Evolutionary conservation across 345 rosid genomes (phyloP), one percentile per base, ranked within the genome.

Genomic region (Euphorbia lathyris): DNA sequence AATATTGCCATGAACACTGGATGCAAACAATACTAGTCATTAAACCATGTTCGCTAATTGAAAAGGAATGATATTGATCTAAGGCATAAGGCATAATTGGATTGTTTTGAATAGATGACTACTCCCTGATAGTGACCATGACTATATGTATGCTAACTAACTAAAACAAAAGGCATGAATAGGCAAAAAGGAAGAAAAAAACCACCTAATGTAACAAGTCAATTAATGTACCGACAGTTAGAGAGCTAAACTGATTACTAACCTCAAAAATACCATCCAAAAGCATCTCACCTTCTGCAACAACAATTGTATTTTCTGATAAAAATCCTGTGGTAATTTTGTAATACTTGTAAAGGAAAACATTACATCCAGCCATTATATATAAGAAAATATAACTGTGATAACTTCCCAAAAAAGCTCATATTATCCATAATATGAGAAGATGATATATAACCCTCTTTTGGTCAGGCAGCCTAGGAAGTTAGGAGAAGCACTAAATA

Each of bases 211-310:
- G 16, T 34, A 57, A 43, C 63, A 52, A 13, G 43, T 17, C 34
- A 59, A 8, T 13, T 32, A 5, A 47, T 7, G 52, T 52, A 68
- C 20, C 8, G 22, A 45, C 6, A 8, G 11, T 13, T 40, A 1
- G 29, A 23, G 42, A n/a, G 7, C 19, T 32, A 36, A 59, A 22
- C 26, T 45, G 38, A 9, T n/a, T n/a, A 63, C 73, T 70, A 11
- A 95, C 99, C 98, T 88, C 87, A 76, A 88, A 92, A 76, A 90
- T 79, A 48, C 97, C 96, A 74, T 82, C 86, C 68, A 80, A 29
- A 61, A 84, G 85, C 97, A 95, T 88, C 82, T 86, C 83, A 16
- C 97, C 99, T 79, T 95, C 98, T 30, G 97, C 99, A 73, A 95
- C 86, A 47, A 95, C 86, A 71, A 95, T 85, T 57, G 98, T 95